phyloP scores from a whole-genome alignment of 768 basidiomycete genomes.

The Lactarius hatsudake region DNA sequence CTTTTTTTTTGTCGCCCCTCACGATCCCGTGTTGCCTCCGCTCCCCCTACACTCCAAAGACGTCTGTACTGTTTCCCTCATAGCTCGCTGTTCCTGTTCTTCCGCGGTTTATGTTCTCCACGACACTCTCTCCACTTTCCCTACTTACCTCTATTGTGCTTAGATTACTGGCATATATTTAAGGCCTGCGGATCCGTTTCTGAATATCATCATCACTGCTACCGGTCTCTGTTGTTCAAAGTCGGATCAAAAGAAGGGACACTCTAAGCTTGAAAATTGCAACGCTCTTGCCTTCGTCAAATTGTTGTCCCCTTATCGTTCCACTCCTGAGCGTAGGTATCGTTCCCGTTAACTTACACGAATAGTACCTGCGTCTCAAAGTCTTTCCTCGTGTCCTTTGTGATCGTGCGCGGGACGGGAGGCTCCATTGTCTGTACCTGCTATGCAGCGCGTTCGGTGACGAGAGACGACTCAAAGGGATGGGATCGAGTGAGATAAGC shows the following conservation, averaged over 20 bases:
- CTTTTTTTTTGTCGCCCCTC: neutral
- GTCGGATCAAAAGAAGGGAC: neutral
- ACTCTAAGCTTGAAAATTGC: too few species aligned
- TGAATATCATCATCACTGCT: neutral
- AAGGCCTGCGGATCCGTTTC: neutral
- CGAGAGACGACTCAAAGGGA: too few species aligned
- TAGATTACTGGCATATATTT: neutral
- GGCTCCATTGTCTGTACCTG: neutral
- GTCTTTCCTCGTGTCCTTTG: too few species aligned
- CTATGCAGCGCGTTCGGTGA: neutral
- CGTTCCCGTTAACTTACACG: neutral
- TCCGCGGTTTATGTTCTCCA: neutral
- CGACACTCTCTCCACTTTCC: neutral
- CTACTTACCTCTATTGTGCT: neutral
- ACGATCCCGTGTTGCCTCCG: neutral
- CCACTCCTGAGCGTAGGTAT: neutral
- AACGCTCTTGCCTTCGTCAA: neutral
- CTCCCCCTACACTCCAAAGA: too few species aligned
- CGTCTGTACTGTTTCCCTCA: neutral
- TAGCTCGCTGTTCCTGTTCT: too few species aligned
- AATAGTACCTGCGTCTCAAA: too few species aligned
- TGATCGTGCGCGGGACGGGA: too few species aligned
- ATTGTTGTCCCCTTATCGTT: neutral
- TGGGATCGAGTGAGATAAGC: too few species aligned
- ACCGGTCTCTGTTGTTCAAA: neutral